Conservation (phyloP, 371 early-diverging fungal genomes). For the Zopfochytrium polystomum region DNA sequence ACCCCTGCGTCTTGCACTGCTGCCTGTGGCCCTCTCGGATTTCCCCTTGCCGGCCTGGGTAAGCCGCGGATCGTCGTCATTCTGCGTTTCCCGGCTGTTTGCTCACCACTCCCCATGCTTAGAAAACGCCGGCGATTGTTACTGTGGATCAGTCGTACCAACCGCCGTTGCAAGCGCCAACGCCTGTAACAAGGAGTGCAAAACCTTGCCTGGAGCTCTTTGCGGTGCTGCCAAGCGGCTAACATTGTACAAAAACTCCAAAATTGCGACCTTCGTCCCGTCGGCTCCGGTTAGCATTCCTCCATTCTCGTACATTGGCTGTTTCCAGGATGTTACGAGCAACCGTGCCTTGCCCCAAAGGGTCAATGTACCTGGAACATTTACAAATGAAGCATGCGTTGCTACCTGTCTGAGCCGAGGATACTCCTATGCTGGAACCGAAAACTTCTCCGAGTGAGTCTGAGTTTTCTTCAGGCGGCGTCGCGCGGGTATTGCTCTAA, state of each 20-base stretch:
- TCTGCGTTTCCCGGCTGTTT: too few relatives aligned
- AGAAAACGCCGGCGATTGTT: neutral
- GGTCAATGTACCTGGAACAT: neutral
- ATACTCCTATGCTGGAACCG: neutral
- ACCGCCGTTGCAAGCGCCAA: neutral
- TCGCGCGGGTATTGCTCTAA: too few relatives aligned
- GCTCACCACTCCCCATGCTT: too few relatives aligned
- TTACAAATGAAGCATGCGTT: neutral
- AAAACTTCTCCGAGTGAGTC: neutral
- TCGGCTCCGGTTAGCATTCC: neutral
- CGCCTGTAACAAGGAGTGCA: neutral
- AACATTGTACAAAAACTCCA: neutral
- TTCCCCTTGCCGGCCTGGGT: constrained; percentile 1
- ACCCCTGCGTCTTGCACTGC: neutral
- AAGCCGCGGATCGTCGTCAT: too few relatives aligned
- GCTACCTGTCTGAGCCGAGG: neutral
- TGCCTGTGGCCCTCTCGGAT: neutral
- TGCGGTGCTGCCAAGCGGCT: neutral
- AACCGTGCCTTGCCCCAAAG: neutral
- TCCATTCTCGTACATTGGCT: neutral
- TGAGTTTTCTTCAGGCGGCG: too few relatives aligned
- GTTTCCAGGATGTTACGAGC: neutral
- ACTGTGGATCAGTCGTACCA: neutral
- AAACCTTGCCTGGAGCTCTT: neutral
- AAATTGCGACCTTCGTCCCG: neutral